Base-by-base conservation (phyloP, 306 rosid genomes). In the Cucurbita maxima region DNA sequence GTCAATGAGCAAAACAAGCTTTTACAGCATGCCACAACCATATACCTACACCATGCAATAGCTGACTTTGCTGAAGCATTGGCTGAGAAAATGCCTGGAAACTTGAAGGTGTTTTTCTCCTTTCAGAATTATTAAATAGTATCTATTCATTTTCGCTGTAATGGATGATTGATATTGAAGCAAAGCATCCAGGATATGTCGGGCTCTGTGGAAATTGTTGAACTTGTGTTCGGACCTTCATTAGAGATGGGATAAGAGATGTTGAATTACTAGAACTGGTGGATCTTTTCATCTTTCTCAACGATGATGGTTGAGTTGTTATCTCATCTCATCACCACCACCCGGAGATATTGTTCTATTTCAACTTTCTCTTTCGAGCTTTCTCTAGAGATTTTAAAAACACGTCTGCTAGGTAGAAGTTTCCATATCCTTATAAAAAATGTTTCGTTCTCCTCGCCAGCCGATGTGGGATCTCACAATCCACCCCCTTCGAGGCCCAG, bases 21-120 rank as follows among this genome's bases (percentile, higher is more conserved):
- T 84, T 86, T 92, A 50, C 97, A 92, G 83, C 91, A 84, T 83
- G 91, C 97, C 38, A 87, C 96, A 20, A 89, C 97, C 72, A 87
- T 89, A 15, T 92, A 89, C 79, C 84, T 92, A 37, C 85, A 92
- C 73, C 96, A 92, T 25, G 70, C 88, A 37, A 84, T 91, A 5
- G 91, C 73, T n/a, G 96, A 91, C 79, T 91, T 86, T 40, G 93
- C 91, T 0, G 96, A 92, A 81, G 96, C 87, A 1, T 80, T 92
- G 77, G 92, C 96, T 0, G 81, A 87, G 3, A 92, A 92, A 66
- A 92, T 89, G 96, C 97, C 97, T 34, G 97, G 91, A 73, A 84
- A 89, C 76, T 83, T 91, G 13, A 91, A 89, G 91, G 91, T 86
- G 13, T n/a, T 45, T 38, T 50, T 61, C 34, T 59, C 25, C 62